Percentiles rank a stretch among this genome's conserved stretches.
Evolutionary conservation across 208 protist genomes (phyloP).

Genomic region (Acanthamoeba lenticulata): DNA sequence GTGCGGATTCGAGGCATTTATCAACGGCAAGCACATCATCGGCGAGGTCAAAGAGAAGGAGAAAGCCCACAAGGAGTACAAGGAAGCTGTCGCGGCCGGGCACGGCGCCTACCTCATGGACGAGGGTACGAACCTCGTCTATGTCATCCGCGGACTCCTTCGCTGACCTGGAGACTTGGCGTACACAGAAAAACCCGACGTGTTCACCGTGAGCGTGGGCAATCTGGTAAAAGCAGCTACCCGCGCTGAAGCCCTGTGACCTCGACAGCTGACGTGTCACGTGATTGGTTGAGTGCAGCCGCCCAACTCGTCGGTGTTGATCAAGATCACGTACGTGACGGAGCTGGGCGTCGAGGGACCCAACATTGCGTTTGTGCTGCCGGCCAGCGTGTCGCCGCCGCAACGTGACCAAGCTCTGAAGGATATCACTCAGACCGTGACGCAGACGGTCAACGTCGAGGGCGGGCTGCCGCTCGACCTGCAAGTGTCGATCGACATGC

Average conservation of each 20-base stretch:
- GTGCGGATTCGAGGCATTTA: slow-evolving; percentile 83
- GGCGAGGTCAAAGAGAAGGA: slow-evolving; percentile 85
- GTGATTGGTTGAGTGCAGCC: not conserved
- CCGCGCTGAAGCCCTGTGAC: not conserved
- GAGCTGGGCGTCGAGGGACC: slow-evolving; percentile 68
- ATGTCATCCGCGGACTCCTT: no score
- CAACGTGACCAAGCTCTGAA: not conserved
- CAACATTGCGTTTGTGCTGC: slow-evolving; percentile 77
- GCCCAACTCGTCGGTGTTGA: slow-evolving; percentile 69
- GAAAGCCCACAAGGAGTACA: slow-evolving; percentile 78
- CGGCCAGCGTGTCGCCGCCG: slow-evolving; percentile 55
- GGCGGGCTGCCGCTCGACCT: not conserved
- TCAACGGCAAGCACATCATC: slow-evolving; percentile 83
- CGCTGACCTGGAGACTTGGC: no score
- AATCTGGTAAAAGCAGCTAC: slow-evolving; percentile 51
- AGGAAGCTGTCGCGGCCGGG: slow-evolving; percentile 75
- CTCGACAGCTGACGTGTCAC: not conserved
- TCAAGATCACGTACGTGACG: slow-evolving; percentile 77
- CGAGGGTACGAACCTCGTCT: slow-evolving; percentile 32
- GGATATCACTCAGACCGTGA: not conserved
- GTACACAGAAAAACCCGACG: slow-evolving; percentile 75
- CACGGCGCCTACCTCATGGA: slow-evolving; percentile 83
- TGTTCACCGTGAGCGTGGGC: slow-evolving; percentile 79
- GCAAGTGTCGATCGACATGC: slow-evolving; percentile 73
- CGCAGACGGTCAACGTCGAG: not conserved